Base-by-base conservation (phyloP, 345 rosid species). In the Citrus maxima region DNA sequence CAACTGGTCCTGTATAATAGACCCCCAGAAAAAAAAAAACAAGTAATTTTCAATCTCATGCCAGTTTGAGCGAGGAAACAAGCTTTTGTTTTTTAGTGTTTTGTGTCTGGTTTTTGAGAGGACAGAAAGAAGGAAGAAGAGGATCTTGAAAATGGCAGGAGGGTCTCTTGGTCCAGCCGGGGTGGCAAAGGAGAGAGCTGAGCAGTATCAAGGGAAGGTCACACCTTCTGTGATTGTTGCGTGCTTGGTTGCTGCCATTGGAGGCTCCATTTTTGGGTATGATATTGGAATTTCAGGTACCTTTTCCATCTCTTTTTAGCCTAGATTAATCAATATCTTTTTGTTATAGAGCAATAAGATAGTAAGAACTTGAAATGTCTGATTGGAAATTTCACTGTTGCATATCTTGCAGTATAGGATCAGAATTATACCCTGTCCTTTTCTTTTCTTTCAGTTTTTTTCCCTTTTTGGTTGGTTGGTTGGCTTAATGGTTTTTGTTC, bases 221-320 rank as follows among this genome's bases (percentile, higher is more conserved):
- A 95, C 99, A 72, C 5, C 70, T 24, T 89, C 86, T 84, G 99
- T 95, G 74, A 54, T 92, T 38, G 77, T 91, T 64, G 85, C 96
- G 16, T 93, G 96, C 84, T 32, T 91, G 70, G 82, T 88, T 77
- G 98, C 97, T 32, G 97, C 97, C 32, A 80, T 88, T 84, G 98
- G 99, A 37, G 98, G 99, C 70, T 85, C 96, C 27, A 82, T 95
- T 77, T 95, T 95, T 54, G 98, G 98, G 40, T 95, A 95, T 83
- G 99, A 95, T 82, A 88, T 92, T 79, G 98, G 98, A 79, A 84
- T 95, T 80, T 93, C 99, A 85, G 98, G 99, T 92, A 66, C 34
- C 28, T 3, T 21, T 70, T 62, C 19, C 4, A 60, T 69, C 28
- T 5, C 12, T 38, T 55, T 3, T 27, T n/a, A 8, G 16, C 16